phyloP scores from a whole-genome alignment of 2,329 filamentous ascomycete genomes.

The Polytolypa hystricis region DNA sequence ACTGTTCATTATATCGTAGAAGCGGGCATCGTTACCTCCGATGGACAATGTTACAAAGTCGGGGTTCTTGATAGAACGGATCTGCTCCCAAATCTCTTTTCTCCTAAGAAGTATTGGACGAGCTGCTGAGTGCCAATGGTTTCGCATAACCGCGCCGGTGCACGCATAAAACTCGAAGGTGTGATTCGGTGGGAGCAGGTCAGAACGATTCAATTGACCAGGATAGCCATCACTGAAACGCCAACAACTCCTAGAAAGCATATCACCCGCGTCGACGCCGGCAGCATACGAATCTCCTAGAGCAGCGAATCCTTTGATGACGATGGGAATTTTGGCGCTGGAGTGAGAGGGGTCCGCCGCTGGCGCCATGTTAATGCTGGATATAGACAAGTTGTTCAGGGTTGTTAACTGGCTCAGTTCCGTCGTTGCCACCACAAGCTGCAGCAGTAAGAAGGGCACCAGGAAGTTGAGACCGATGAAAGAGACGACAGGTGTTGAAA shows the following conservation, averaged over 20 bases:
- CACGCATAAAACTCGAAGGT: constrained; percentile 17
- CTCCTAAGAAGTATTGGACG: constrained; percentile 10
- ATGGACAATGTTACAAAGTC: constrained; percentile 18
- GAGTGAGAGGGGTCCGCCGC: no score
- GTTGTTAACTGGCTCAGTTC: no score
- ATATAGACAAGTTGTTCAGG: no score
- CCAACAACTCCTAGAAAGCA: constrained; percentile 13
- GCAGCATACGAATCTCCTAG: constrained; percentile 20
- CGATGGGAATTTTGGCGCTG: not conserved
- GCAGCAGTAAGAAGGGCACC: no score
- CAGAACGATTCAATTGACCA: constrained; percentile 13
- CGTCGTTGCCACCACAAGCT: no score
- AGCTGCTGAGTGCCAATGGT: constrained; percentile 11
- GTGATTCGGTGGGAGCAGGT: constrained; percentile 8
- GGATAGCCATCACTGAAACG: constrained; percentile 18
- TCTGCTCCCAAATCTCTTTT: constrained; percentile 6
- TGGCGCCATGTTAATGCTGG: no score
- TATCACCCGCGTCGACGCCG: constrained; percentile 16
- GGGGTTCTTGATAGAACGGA: constrained; percentile 5
- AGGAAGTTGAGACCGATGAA: no score
- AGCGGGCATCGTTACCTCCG: constrained; percentile 19
- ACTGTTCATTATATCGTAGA: constrained; percentile 19
- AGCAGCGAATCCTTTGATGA: constrained; percentile 13
- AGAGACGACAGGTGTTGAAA: no score
- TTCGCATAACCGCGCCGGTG: constrained; percentile 15